A percentile compares a stretch with the other conserved stretches of the same genome.
Conservation (phyloP, 2,329 filamentous ascomycete species). For the Colletotrichum filicis region DNA sequence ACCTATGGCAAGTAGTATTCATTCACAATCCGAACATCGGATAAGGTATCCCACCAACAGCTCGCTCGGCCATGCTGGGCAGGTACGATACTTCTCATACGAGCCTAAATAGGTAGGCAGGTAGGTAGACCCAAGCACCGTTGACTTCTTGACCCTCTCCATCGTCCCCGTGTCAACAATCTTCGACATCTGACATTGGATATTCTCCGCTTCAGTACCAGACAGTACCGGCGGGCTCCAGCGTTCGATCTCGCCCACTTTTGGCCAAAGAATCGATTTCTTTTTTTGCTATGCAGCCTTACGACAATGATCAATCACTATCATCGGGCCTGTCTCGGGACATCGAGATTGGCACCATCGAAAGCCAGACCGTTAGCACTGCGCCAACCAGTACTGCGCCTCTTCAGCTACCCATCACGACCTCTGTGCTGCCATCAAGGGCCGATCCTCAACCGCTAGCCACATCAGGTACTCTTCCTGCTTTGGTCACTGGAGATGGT, state of each 20-base stretch:
- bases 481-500: constrained; percentile 30
- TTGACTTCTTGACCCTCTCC: not conserved
- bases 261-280: constrained; percentile 22
- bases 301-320: constrained; percentile 40
- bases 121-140: not conserved
- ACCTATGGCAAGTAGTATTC: not conserved
- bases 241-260: not conserved
- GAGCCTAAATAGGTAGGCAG: not conserved
- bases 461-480: constrained; percentile 36
- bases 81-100: not conserved
- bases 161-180: not conserved
- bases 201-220: not conserved
- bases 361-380: constrained; percentile 26
- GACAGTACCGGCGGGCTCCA: not conserved
- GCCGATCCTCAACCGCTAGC: not conserved
- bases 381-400: constrained; percentile 28
- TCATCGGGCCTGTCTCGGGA: constrained; percentile 40
- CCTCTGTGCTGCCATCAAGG: not conserved
- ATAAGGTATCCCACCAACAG: no score
- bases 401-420: constrained; percentile 4
- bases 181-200: not conserved
- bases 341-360: constrained; percentile 23
- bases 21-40: not conserved
- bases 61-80: not conserved
- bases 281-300: constrained; percentile 44